phyloP scores from a whole-genome alignment of 2,329 filamentous ascomycete species.

The Calonectria naviculata region DNA sequence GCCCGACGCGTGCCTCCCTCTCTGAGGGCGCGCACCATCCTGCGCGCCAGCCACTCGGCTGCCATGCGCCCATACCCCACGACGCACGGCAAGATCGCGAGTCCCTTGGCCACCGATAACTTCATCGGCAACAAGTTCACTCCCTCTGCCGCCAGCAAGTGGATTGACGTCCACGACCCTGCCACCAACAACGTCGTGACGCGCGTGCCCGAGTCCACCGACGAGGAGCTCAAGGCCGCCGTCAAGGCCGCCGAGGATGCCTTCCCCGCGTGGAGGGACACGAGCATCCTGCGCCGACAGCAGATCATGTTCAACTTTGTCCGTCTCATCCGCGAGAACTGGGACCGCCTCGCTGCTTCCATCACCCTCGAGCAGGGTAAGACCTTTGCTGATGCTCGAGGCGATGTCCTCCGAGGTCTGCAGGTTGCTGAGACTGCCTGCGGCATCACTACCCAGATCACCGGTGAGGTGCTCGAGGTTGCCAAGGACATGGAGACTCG shows the following conservation, averaged over 20 bases:
- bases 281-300: conserved; percentile 73
- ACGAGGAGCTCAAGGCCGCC: conserved; percentile 74
- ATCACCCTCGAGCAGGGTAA: conserved; percentile 84
- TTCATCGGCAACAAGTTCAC: conserved; percentile 81
- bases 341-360: conserved; percentile 77
- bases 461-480: conserved; percentile 79
- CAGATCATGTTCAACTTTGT: conserved; percentile 84
- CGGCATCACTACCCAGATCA: conserved; percentile 76
- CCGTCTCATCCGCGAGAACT: conserved; percentile 76
- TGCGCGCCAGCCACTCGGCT: conserved; percentile 22
- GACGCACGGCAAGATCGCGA: conserved; percentile 53
- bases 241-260: conserved; percentile 77
- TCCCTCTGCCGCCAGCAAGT: conserved; percentile 71
- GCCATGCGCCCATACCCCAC: conserved; percentile 22
- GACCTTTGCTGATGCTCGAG: conserved; percentile 78
- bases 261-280: conserved; percentile 74
- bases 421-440: conserved; percentile 82
- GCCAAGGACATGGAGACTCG: conserved; percentile 84
- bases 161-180: conserved; percentile 82
- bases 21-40: conserved; percentile 14
- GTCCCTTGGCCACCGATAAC: conserved; percentile 75
- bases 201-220: conserved; percentile 74
- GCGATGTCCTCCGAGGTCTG: conserved; percentile 78
- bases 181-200: conserved; percentile 84
- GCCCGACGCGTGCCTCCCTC: conserved; percentile 15